Base-by-base conservation (phyloP, 1,139 yeast species). In the Suhomyces bribrorum region DNA sequence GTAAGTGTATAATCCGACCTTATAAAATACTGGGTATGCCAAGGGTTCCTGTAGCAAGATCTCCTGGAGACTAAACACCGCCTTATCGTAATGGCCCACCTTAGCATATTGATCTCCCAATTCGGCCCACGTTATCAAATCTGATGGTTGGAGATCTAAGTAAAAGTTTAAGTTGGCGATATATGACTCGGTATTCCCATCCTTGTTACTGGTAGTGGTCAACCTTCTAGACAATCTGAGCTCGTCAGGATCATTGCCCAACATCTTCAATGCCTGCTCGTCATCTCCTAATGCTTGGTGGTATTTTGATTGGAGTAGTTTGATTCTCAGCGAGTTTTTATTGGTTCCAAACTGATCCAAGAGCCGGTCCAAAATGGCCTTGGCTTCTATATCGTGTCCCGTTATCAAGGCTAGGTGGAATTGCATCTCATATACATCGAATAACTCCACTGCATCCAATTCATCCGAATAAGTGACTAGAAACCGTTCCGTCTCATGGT, bases 51-150 rank as follows among this genome's bases (percentile, higher is more conserved):
- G 70, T 26, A 86, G 52, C 15, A 89, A 59, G 1, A 86, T 75
- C 53, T 90, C 96, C 53, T 86, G 81, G 29, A 77, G 71, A 43
- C 87, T 73, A 55, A 73, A 79, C 7, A 84, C 71, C 0, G 94
- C 83, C 51, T 82, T 80, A 23, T 78, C 82, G 50, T 77, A 82
- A 49, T 81, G 80, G 1, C 89, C 89, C n/a, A 72, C 47, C 7
- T 64, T 56, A 26, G 62, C 61, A 55, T 90, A 90, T 17, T 75
- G 70, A 28, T 79, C 77, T 5, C 81, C 85, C 42, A 88, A 67
- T 60, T 86, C 95, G 32, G 80, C 73, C 95, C 95, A 88, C 1
- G 86, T 66, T 47, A 83, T 79, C 5, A 77, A 65, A 59, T 92
- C 97, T 22, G 81, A 60, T 1, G 97, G 96, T 49, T 75, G 78